These are phyloP conservation scores for Salmacisia buchloeana DNA, from an alignment of 1,284 basidiomycete genomes.

Conservation along the genomic window DNA sequence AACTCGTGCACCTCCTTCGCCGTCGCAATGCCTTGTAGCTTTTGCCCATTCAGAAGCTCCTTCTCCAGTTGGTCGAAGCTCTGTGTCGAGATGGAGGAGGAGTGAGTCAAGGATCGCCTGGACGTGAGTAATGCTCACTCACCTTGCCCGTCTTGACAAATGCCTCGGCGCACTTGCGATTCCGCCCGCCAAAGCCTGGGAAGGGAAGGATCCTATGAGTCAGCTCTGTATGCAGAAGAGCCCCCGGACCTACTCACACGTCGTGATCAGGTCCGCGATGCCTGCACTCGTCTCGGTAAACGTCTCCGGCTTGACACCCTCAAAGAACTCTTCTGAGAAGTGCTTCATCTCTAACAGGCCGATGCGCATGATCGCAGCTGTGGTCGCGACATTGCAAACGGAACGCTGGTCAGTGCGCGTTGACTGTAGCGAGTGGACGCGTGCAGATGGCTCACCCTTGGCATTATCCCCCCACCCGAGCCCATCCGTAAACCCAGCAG, in stretches of 20 bases:
- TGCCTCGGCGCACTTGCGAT: conserved; percentile 56
- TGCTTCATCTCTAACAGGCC: conserved; percentile 52
- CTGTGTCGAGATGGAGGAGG: conserved; percentile 31
- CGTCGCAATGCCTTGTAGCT: conserved; percentile 58
- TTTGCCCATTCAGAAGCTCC: conserved; percentile 59
- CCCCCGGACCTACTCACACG: conserved; percentile 46
- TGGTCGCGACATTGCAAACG: background rate
- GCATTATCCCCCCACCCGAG: conserved; percentile 59
- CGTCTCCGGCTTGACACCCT: conserved; percentile 56
- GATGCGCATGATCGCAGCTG: conserved; percentile 59
- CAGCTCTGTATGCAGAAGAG: background rate
- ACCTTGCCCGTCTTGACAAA: conserved; percentile 57
- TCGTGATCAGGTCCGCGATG: conserved; percentile 60
- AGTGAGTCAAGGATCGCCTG: background rate
- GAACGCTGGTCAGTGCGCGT: too few relatives aligned
- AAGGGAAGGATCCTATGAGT: background rate
- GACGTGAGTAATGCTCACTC: conserved; percentile 24
- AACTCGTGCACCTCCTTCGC: conserved; percentile 56
- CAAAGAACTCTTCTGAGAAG: conserved; percentile 58
- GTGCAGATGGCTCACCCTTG: conserved; percentile 51
- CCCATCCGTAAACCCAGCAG: conserved; percentile 59
- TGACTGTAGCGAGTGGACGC: background rate
- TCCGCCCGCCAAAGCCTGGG: conserved; percentile 55
- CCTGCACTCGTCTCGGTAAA: conserved; percentile 57
- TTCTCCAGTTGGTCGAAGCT: conserved; percentile 57